A percentile compares a stretch with the other conserved stretches of the same genome.
phyloP scores from a whole-genome alignment of 2,329 filamentous ascomycete genomes.

The Botrytis deweyae region DNA sequence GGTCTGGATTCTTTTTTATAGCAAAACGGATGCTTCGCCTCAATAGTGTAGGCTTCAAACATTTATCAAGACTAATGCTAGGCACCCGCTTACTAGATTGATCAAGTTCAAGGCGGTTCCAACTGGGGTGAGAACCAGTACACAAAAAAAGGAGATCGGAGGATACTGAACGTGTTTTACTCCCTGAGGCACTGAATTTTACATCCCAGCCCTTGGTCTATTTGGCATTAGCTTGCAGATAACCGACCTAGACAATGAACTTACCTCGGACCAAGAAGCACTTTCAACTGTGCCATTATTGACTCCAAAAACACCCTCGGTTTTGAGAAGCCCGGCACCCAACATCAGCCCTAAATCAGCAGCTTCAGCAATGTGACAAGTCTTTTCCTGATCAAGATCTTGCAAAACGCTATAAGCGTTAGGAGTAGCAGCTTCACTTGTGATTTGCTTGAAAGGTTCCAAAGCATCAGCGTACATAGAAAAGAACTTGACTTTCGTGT shows the following conservation, averaged over 20 bases:
- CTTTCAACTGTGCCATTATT: slow-evolving; percentile 42
- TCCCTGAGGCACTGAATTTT: slow-evolving; percentile 29
- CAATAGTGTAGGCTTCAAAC: background rate
- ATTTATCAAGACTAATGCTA: background rate
- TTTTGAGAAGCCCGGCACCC: slow-evolving; percentile 45
- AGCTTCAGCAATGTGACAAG: slow-evolving; percentile 57
- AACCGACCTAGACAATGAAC: slow-evolving; percentile 15
- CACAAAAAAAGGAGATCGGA: slow-evolving; percentile 51
- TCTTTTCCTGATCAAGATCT: slow-evolving; percentile 54
- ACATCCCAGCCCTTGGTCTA: slow-evolving; percentile 41
- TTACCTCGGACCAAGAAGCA: slow-evolving; percentile 43
- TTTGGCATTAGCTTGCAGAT: slow-evolving; percentile 20
- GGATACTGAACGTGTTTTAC: slow-evolving; percentile 22
- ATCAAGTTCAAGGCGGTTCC: slow-evolving; percentile 44
- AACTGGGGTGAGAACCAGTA: slow-evolving; percentile 53
- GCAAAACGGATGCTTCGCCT: background rate
- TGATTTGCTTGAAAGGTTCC: slow-evolving; percentile 52
- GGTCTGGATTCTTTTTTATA: background rate
- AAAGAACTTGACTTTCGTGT: slow-evolving; percentile 62
- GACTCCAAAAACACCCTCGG: slow-evolving; percentile 43
- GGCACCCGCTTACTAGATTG: slow-evolving; percentile 38
- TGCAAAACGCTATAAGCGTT: slow-evolving; percentile 56
- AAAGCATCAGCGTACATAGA: slow-evolving; percentile 55
- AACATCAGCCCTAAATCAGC: slow-evolving; percentile 53
- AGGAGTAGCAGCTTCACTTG: slow-evolving; percentile 46